phyloP scores from a whole-genome alignment of 805 yeast genomes.

The Metschnikowia anglica region DNA sequence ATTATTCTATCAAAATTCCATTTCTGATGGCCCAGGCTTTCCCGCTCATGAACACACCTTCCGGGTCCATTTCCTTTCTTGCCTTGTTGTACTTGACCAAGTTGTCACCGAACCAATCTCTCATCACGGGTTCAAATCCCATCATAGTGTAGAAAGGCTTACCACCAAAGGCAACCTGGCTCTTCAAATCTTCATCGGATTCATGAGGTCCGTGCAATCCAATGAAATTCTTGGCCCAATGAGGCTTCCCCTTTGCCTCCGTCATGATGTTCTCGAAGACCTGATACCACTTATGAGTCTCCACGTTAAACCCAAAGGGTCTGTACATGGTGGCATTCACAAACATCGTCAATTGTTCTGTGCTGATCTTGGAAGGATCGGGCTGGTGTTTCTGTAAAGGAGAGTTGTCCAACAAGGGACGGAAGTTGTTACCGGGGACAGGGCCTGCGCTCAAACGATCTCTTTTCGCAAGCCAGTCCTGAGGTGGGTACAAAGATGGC shows the following conservation, averaged over 20 bases:
- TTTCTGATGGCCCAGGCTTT: slow-evolving; percentile 79
- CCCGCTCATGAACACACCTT: slow-evolving; percentile 76
- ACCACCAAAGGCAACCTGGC: slow-evolving; percentile 41
- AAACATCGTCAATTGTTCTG: slow-evolving; percentile 78
- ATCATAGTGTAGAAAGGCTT: slow-evolving; percentile 67
- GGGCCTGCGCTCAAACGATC: slow-evolving; percentile 66
- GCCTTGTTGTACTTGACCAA: slow-evolving; percentile 58
- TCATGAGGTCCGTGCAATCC: slow-evolving; percentile 49
- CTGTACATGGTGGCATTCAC: slow-evolving; percentile 94
- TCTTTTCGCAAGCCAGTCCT: slow-evolving; percentile 53
- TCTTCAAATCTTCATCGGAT: slow-evolving; percentile 36
- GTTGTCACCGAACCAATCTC: slow-evolving; percentile 78
- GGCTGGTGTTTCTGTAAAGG: slow-evolving; percentile 51
- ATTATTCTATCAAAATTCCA: slow-evolving; percentile 51
- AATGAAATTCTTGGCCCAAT: slow-evolving; percentile 95
- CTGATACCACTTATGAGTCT: slow-evolving; percentile 76
- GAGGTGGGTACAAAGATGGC: slow-evolving; percentile 40
- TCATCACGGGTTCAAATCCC: slow-evolving; percentile 69
- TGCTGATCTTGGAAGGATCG: slow-evolving; percentile 49
- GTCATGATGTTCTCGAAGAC: slow-evolving; percentile 77
- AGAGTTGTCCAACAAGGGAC: slow-evolving; percentile 81
- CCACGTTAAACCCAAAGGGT: slow-evolving; percentile 79
- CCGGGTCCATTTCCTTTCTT: slow-evolving; percentile 73
- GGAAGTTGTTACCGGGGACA: slow-evolving; percentile 75
- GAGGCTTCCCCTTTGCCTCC: slow-evolving; percentile 89